phyloP scores from a whole-genome alignment of 257 asterid species.

The Lavandula angustifolia region DNA sequence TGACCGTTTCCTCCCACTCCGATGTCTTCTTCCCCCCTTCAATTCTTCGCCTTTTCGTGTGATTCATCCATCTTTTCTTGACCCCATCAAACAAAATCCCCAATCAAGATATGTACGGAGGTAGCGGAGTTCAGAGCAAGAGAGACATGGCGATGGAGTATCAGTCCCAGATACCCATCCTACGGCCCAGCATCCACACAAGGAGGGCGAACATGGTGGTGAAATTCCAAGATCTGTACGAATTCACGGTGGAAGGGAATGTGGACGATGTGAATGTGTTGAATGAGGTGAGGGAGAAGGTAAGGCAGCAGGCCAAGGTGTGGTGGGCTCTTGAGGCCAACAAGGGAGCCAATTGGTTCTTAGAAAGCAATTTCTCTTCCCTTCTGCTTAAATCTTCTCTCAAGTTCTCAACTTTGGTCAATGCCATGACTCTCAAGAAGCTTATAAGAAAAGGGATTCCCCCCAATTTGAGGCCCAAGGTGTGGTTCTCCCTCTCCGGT shows the following conservation, averaged over 20 bases:
- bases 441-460: constrained; percentile 93
- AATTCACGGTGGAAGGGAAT: constrained; percentile 91
- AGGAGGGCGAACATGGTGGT: constrained; percentile 91
- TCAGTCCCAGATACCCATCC: constrained; percentile 58
- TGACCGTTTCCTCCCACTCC: neutral
- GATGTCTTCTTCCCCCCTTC: neutral
- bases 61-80: neutral
- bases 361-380: constrained; percentile 58
- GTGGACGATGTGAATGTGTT: constrained; percentile 97
- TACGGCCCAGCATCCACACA: constrained; percentile 92
- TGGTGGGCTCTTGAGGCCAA: constrained; percentile 96
- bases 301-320: constrained; percentile 83
- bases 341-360: constrained; percentile 89
- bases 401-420: constrained; percentile 71
- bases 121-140: constrained; percentile 47
- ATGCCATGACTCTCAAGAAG: constrained; percentile 85
- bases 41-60: neutral
- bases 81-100: neutral
- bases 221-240: constrained; percentile 93
- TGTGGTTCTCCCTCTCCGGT: constrained; percentile 91
- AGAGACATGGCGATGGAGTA: constrained; percentile 70
- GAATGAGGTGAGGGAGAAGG: constrained; percentile 97
- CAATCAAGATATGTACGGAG: constrained; percentile 9
- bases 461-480: constrained; percentile 87
- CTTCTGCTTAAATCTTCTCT: constrained; percentile 67